Evolutionary conservation across 73 alveolate genomes (phyloP), one percentile per base, ranked within the genome.

Genomic region (Loxodes magnus): DNA sequence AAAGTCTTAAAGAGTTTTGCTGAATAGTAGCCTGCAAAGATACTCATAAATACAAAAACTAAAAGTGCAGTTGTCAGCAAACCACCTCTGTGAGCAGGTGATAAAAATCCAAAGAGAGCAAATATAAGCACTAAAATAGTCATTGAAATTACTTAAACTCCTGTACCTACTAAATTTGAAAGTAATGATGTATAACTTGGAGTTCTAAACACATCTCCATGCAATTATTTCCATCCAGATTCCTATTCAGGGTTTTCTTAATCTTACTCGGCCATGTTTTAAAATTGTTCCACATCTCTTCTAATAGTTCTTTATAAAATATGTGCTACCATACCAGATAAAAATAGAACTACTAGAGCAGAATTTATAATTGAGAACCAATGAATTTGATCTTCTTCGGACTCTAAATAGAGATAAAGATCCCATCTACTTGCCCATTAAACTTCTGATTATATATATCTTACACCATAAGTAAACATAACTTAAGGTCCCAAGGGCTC

Each of bases 1-100:
- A 64, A 64, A 27, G 38, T 34, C n/a, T 64, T 52, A 22, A 55
- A 64, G 56, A 58, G 51, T 56, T 56, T 64, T 9, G 77, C 51
- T 2, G 77, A 56, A 29, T 35, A 33, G 20, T 21, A 64, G 22
- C 77, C 77, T 28, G 66, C 27, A 23, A 56, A 51, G 27, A 36
- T 15, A 0, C 77, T 71, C 21, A 62, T 44, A 12, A 64, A 64
- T 10, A 58, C 62, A 56, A 55, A 64, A 6, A 64, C 17, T 9
- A 52, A 43, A 28, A 64, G 2, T 7, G 59, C 26, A 21, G 21
- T 10, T 1, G 26, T 46, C 1, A 46, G 7, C 19, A 46, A 46
- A 0, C 16, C 15, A 25, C 26, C 59, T 16, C 59, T 16, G 26
- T 46, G 26, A n/a, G 50, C 46, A n/a, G 59, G 59, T 10, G 39